Conservation (phyloP, 1,284 basidiomycete genomes). For the Agaricales sp. region DNA sequence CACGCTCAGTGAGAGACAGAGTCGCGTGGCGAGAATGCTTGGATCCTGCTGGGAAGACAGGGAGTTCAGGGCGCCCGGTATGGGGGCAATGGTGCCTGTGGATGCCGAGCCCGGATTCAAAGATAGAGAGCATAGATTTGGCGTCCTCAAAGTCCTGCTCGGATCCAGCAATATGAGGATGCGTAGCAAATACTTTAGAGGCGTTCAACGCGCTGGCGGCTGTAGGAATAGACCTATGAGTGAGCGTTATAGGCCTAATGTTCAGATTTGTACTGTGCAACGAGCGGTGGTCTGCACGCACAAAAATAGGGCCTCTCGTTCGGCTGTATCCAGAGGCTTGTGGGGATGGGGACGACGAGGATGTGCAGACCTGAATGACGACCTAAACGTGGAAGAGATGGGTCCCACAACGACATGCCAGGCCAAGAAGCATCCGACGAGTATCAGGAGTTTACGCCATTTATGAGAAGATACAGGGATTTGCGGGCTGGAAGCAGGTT, state of each 20-base stretch:
- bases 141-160: conserved; percentile 56
- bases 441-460: not conserved
- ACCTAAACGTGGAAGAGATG: not conserved
- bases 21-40: conserved; percentile 54
- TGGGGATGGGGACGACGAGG: not conserved
- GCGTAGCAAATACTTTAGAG: conserved; percentile 50
- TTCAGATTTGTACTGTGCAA: too few relatives aligned
- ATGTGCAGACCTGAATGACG: not conserved
- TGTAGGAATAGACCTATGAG: conserved; percentile 43
- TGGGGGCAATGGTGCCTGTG: not conserved
- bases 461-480: not conserved
- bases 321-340: not conserved
- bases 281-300: too few relatives aligned
- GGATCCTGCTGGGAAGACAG: conserved; percentile 59
- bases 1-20: conserved; percentile 33
- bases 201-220: conserved; percentile 41
- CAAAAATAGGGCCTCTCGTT: not conserved
- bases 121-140: conserved; percentile 47
- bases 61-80: conserved; percentile 27
- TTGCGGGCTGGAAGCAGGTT: not conserved
- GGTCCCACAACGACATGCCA: not conserved
- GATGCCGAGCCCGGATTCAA: conserved; percentile 54
- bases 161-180: conserved; percentile 68
- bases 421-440: not conserved
- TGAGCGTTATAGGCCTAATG: too few relatives aligned